phyloP scores from a whole-genome alignment of 805 yeast genomes.

The Millerago galiae region DNA sequence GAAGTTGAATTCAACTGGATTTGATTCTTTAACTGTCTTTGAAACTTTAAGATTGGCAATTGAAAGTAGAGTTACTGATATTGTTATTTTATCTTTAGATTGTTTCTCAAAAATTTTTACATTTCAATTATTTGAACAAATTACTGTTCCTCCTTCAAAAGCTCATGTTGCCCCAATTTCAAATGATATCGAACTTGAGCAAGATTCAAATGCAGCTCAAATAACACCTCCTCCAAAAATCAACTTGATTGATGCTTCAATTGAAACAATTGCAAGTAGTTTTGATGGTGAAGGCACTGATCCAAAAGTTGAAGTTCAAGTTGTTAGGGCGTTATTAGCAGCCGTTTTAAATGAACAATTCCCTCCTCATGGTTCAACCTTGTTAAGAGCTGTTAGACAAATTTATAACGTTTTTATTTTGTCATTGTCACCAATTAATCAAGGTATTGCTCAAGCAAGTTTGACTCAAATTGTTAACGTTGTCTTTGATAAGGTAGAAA shows the following conservation, averaged over 20 bases:
- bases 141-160: conserved; percentile 41
- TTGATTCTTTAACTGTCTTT: conserved; percentile 53
- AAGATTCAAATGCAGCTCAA: not conserved
- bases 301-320: conserved; percentile 83
- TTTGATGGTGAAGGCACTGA: conserved; percentile 93
- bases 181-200: conserved; percentile 12
- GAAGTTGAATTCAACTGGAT: conserved; percentile 24
- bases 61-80: conserved; percentile 56
- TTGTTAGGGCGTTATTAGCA: conserved; percentile 84
- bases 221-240: conserved; percentile 45
- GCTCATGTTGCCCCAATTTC: conserved; percentile 23
- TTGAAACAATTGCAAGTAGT: conserved; percentile 76
- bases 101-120: conserved; percentile 83
- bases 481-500: conserved; percentile 68
- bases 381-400: conserved; percentile 86
- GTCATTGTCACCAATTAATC: conserved; percentile 76
- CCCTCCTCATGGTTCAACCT: conserved; percentile 85
- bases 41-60: conserved; percentile 75
- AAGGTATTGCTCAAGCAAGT: conserved; percentile 92
- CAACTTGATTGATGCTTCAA: conserved; percentile 70
- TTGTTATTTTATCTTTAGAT: conserved; percentile 73
- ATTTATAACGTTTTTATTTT: conserved; percentile 88
- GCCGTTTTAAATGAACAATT: conserved; percentile 75
- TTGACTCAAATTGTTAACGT: conserved; percentile 84
- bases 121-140: conserved; percentile 67